These are phyloP conservation scores for Termitomyces titanicus DNA, from an alignment of 768 basidiomycete genomes.

Conservation along the genomic window DNA sequence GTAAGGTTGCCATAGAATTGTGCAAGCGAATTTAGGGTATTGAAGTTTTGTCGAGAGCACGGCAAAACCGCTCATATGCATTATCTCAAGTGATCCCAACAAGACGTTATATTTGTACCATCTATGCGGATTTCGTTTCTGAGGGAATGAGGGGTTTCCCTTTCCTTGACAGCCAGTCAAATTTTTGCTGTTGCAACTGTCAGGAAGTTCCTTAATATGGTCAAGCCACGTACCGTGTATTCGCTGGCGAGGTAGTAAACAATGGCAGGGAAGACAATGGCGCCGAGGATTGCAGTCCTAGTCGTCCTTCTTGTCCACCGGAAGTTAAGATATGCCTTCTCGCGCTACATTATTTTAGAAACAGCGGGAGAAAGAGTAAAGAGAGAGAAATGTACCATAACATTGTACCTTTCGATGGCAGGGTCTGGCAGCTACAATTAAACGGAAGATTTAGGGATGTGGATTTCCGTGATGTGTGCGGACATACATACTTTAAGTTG, in stretches of 20 bases:
- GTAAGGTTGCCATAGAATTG: conserved; percentile 85
- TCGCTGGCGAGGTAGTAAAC: conserved; percentile 47
- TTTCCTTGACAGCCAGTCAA: conserved; percentile 53
- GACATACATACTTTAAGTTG: conserved; percentile 50
- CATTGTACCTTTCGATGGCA: conserved; percentile 55
- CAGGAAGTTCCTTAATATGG: not conserved
- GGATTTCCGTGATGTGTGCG: not conserved
- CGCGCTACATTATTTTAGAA: conserved; percentile 49
- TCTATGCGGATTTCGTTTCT: conserved; percentile 14
- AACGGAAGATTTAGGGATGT: not conserved
- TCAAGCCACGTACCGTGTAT: conserved; percentile 33
- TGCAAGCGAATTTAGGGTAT: conserved; percentile 68
- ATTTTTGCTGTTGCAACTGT: conserved; percentile 29
- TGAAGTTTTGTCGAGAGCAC: not conserved
- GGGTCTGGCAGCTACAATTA: conserved; percentile 40
- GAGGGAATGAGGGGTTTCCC: conserved; percentile 28
- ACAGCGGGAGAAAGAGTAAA: not conserved
- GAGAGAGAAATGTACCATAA: conserved; percentile 33
- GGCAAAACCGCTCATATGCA: not conserved
- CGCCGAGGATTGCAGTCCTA: conserved; percentile 57
- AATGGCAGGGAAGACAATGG: conserved; percentile 60
- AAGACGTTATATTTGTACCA: not conserved
- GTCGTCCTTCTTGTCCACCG: conserved; percentile 71
- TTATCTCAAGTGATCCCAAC: not conserved
- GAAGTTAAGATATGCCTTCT: conserved; percentile 81